Evolutionary conservation across 2,329 filamentous ascomycete species (phyloP).

Genomic region (Penicillium griseofulvum): DNA sequence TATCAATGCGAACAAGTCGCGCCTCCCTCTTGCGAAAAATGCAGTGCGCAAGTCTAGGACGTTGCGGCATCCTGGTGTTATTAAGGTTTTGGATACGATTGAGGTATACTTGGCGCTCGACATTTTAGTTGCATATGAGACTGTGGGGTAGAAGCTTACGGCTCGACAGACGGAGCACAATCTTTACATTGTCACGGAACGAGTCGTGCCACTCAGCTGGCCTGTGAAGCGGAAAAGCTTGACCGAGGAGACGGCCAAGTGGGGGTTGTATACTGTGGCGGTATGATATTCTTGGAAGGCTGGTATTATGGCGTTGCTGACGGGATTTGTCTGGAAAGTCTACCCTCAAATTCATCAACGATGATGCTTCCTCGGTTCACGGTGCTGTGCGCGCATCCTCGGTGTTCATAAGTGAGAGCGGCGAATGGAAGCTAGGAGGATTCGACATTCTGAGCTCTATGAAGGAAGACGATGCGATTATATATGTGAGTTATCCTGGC

Average conservation of each 20-base stretch:
- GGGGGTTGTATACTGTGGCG: slow-evolving; percentile 85
- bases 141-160: slow-evolving; percentile 11
- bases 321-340: slow-evolving; percentile 51
- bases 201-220: slow-evolving; percentile 83
- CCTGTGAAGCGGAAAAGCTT: slow-evolving; percentile 84
- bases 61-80: slow-evolving; percentile 86
- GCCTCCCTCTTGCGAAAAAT: slow-evolving; percentile 84
- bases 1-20: slow-evolving; percentile 72
- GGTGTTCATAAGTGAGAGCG: slow-evolving; percentile 90
- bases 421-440: slow-evolving; percentile 94
- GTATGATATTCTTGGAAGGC: slow-evolving; percentile 45
- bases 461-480: slow-evolving; percentile 91
- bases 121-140: background rate
- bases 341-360: slow-evolving; percentile 94
- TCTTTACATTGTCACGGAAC: slow-evolving; percentile 94
- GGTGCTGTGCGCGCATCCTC: slow-evolving; percentile 81
- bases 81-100: slow-evolving; percentile 90
- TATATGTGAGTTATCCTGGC: slow-evolving; percentile 62
- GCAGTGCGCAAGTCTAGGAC: slow-evolving; percentile 91
- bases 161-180: slow-evolving; percentile 76
- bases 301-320: background rate
- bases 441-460: slow-evolving; percentile 92
- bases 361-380: slow-evolving; percentile 87
- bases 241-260: slow-evolving; percentile 90
- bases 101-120: slow-evolving; percentile 59